These are phyloP conservation scores for Leptoxyphium fumago DNA, from an alignment of 2,329 filamentous ascomycete species.

Conservation along the genomic window DNA sequence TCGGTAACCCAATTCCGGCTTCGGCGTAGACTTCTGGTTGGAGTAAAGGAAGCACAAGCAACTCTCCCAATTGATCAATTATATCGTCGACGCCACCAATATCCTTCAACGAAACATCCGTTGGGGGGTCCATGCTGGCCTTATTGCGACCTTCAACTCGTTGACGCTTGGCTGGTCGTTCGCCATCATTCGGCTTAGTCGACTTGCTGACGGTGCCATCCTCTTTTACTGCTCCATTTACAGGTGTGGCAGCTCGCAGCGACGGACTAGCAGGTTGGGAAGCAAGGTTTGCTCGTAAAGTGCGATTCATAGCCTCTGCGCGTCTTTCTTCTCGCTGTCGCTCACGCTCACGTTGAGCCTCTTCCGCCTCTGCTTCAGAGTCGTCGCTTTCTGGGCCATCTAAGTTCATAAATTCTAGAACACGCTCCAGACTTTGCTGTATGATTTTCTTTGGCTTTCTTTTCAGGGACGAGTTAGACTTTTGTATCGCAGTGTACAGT, in stretches of 20 bases:
- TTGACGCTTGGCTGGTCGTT: slow-evolving; percentile 31
- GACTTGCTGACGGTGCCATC: slow-evolving; percentile 6
- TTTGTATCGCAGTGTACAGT: slow-evolving; percentile 67
- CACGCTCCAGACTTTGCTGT: slow-evolving; percentile 74
- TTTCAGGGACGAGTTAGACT: slow-evolving; percentile 75
- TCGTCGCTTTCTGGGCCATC: slow-evolving; percentile 34
- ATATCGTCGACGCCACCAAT: slow-evolving; percentile 65
- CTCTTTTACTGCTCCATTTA: slow-evolving; percentile 15
- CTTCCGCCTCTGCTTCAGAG: slow-evolving; percentile 37
- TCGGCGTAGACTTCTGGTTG: slow-evolving; percentile 50
- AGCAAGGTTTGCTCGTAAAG: slow-evolving; percentile 20
- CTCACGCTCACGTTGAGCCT: slow-evolving; percentile 13
- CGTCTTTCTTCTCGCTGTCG: slow-evolving; percentile 4
- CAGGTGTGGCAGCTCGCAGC: slow-evolving; percentile 4
- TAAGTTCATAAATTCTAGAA: slow-evolving; percentile 55
- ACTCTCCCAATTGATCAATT: slow-evolving; percentile 52
- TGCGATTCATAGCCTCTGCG: slow-evolving; percentile 47
- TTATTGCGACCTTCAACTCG: slow-evolving; percentile 51
- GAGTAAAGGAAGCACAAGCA: slow-evolving; percentile 59
- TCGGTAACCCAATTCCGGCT: slow-evolving; percentile 53
- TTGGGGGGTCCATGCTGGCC: slow-evolving; percentile 42
- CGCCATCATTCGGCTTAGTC: not conserved
- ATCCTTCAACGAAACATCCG: slow-evolving; percentile 52
- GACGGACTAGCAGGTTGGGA: not conserved
- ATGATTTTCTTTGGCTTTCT: slow-evolving; percentile 67